A percentile compares a stretch with the other conserved stretches of the same genome.
Evolutionary conservation across 805 yeast species (phyloP).

Genomic region (Candida incommunis): DNA sequence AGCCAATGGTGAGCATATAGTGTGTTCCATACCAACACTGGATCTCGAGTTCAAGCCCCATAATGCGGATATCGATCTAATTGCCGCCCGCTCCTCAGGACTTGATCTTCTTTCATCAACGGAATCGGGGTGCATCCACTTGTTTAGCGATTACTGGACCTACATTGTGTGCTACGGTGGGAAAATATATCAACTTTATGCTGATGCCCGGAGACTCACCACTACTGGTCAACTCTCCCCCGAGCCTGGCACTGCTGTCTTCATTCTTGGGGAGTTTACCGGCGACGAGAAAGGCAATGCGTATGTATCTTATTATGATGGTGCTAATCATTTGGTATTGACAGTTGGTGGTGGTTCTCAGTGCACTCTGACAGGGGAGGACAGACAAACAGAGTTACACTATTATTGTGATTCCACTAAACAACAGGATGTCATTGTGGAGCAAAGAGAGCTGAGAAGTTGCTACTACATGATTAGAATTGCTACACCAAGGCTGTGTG

Average conservation of each 20-base stretch:
- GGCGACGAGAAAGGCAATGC: background rate
- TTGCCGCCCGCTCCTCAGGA: slow-evolving; percentile 2
- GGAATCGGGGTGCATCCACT: slow-evolving; percentile 15
- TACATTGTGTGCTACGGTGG: slow-evolving; percentile 37
- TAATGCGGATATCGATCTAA: background rate
- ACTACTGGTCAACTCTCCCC: slow-evolving; percentile 6
- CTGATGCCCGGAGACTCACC: slow-evolving; percentile 4
- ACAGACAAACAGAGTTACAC: slow-evolving; percentile 39
- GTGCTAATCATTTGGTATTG: slow-evolving; percentile 19
- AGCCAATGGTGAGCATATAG: background rate
- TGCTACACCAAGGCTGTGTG: slow-evolving; percentile 37
- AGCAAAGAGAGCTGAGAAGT: slow-evolving; percentile 38
- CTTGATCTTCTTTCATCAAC: slow-evolving; percentile 6
- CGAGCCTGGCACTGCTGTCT: slow-evolving; percentile 15
- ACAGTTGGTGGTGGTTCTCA: slow-evolving; percentile 35
- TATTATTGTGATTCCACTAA: slow-evolving; percentile 37
- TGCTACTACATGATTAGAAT: slow-evolving; percentile 44
- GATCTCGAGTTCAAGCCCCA: background rate
- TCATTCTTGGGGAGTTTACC: slow-evolving; percentile 18
- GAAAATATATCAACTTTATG: slow-evolving; percentile 35
- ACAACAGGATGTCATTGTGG: slow-evolving; percentile 18
- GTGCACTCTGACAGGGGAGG: slow-evolving; percentile 44
- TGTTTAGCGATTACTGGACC: slow-evolving; percentile 36
- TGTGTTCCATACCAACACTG: background rate
- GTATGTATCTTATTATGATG: slow-evolving; percentile 4